A percentile compares a stretch with the other conserved stretches of the same genome.
These are phyloP conservation scores for Triticum aestivum DNA, from an alignment of 176 grass and related monocot species.

Conservation along the genomic window IWGSC_CS_RefSeq_v2.1 NC_057813.1:499464261-499464760, in stretches of 20 bases:
- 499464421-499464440: no score
- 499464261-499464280: conserved; percentile 82
- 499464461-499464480: neutral
- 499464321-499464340: neutral
- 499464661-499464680: neutral
- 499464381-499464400: neutral
- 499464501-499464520: neutral
- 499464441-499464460: neutral
- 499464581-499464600: neutral
- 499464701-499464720: neutral
- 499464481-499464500: neutral
- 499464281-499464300: conserved; percentile 15
- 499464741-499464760: neutral
- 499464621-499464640: neutral
- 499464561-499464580: neutral
- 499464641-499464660: neutral
- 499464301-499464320: neutral
- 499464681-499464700: neutral
- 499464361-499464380: neutral
- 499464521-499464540: neutral
- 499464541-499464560: neutral
- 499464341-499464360: neutral
- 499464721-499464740: neutral
- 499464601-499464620: neutral
- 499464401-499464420: neutral